Conservation (phyloP, 2,329 filamentous ascomycete species). For the Metarhizium anisopliae region DNA sequence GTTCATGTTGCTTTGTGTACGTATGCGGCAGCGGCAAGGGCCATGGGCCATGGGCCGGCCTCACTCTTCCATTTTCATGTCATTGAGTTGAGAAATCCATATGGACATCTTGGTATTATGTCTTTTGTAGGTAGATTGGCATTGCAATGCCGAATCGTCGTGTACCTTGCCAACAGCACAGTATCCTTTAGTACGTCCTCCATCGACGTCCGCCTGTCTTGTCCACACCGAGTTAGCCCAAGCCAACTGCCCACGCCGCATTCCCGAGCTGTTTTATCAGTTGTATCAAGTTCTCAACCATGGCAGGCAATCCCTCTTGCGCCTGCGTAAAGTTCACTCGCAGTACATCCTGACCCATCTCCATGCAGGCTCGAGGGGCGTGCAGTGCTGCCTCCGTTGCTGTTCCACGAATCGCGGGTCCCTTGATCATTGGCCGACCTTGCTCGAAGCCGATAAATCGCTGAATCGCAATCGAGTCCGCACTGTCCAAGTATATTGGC, state of each 20-base stretch:
- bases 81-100: too few relatives aligned
- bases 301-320: slow-evolving; percentile 39
- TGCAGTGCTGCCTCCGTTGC: slow-evolving; percentile 34
- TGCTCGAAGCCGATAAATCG: slow-evolving; percentile 49
- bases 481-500: slow-evolving; percentile 45
- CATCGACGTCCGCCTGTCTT: neutral
- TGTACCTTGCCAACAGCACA: too few relatives aligned
- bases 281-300: slow-evolving; percentile 59
- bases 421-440: slow-evolving; percentile 41
- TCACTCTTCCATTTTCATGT: too few relatives aligned
- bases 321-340: slow-evolving; percentile 38
- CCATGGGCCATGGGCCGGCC: too few relatives aligned
- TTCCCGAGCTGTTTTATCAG: slow-evolving; percentile 52
- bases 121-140: too few relatives aligned
- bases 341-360: slow-evolving; percentile 47
- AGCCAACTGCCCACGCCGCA: slow-evolving; percentile 33
- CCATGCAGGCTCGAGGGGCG: slow-evolving; percentile 51
- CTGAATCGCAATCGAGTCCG: slow-evolving; percentile 41
- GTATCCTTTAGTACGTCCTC: neutral
- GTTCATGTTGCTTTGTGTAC: too few relatives aligned
- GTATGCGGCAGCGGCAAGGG: too few relatives aligned
- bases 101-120: too few relatives aligned
- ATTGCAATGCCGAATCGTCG: too few relatives aligned
- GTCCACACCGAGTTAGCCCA: slow-evolving; percentile 12
- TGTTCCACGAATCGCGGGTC: slow-evolving; percentile 18